Base-by-base conservation (phyloP, 352 stramenopile genomes). In the Phytophthora megakarya region DNA sequence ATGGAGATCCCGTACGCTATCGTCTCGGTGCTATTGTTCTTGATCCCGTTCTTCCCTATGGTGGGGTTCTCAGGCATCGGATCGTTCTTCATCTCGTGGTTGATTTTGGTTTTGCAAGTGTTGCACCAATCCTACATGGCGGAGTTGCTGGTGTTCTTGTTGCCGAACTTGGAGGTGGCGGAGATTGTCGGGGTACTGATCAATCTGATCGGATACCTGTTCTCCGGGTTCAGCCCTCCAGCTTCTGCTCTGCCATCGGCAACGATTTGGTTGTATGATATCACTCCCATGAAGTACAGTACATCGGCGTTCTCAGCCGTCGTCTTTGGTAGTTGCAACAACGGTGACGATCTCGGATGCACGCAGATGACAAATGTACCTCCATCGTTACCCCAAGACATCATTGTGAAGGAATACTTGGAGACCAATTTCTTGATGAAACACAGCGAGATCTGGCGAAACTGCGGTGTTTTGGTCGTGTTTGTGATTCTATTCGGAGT, bases 151-250 rank as follows among this genome's bases (percentile, higher is more conserved):
- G 67, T 73, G 1, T 82, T 72, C 62, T 26, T 62, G 18, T 16
- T 78, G 22, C 76, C 76, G 6, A 79, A 56, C 42, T 5, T 64
- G 8, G 61, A 70, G 26, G 54, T 72, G 0, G 48, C 62, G 0
- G 56, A 59, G 13, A 65, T 75, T 13, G 30, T 72, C 3, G 67
- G 67, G 1, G 48, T 70, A 37, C 25, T 75, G 30, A 11, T 78
- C 32, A 73, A 70, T 16, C 33, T 70, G 12, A 67, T 80, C 55
- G 63, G 61, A 18, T 69, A 69, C 30, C 15, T 76, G 26, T 72
- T 77, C 37, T 71, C 67, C 9, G 72, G 72, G 21, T 80, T 68
- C 25, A 67, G 73, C 30, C 75, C 75, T 16, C 75, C 75, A 12
- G 70, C 71, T 0, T 67, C 56, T 26, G 57, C 68, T 2, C n/a